These are phyloP conservation scores for Dendrocalamus sinicus DNA, from an alignment of 176 grass and related monocot species.

Conservation along the genomic window DNA sequence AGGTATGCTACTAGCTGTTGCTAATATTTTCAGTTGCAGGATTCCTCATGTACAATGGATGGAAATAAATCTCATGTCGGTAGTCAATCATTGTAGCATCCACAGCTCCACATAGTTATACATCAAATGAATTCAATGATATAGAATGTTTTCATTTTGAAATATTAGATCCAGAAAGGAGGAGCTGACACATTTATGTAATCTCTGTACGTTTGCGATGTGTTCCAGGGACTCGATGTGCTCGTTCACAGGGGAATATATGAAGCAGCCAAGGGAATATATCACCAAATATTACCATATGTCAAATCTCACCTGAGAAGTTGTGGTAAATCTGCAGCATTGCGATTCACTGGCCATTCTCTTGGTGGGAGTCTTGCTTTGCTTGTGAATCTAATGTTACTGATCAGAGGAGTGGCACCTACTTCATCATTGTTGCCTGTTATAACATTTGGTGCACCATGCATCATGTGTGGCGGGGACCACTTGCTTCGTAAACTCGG, in stretches of 20 bases:
- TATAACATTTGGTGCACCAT: conserved; percentile 89
- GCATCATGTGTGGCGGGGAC: conserved; percentile 95
- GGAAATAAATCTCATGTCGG: background rate
- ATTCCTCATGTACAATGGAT: background rate
- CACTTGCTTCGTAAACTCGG: conserved; percentile 71
- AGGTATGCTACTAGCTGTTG: conserved; percentile 52
- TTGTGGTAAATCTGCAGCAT: conserved; percentile 49
- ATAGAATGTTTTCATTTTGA: background rate
- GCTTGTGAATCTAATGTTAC: conserved; percentile 89
- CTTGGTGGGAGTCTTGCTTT: conserved; percentile 82
- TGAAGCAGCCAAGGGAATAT: conserved; percentile 93
- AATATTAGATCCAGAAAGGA: background rate
- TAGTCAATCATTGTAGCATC: background rate
- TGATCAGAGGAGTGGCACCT: conserved; percentile 60
- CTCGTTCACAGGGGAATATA: conserved; percentile 94
- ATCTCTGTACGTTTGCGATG: conserved; percentile 9
- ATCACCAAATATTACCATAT: conserved; percentile 82
- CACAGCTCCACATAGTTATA: conserved; percentile 20
- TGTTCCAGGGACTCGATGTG: conserved; percentile 67
- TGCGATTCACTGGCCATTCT: conserved; percentile 90
- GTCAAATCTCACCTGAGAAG: conserved; percentile 65
- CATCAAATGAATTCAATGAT: background rate
- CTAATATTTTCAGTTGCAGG: conserved; percentile 11
- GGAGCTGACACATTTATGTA: background rate
- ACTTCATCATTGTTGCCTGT: conserved; percentile 68